phyloP scores from a whole-genome alignment of 2,329 filamentous ascomycete species.

The Hysterium pulicare region DNA sequence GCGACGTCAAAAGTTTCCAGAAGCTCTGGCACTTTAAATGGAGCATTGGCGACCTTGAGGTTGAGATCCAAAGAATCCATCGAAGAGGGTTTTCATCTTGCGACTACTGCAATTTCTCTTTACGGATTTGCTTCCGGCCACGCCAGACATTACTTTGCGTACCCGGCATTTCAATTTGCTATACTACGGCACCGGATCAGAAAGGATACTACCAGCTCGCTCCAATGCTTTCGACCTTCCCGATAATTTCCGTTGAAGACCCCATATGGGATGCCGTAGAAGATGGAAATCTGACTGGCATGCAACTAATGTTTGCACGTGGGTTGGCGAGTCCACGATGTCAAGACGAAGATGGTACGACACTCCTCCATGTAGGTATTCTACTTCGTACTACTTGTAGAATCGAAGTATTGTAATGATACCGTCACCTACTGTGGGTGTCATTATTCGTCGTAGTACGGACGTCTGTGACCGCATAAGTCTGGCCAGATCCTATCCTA shows the following conservation, averaged over 20 bases:
- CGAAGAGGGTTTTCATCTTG: not conserved
- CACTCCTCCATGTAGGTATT: not conserved
- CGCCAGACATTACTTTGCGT: not conserved
- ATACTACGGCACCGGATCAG: no score
- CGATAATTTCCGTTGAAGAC: not conserved
- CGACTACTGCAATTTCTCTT: not conserved
- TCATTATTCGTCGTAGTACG: not conserved
- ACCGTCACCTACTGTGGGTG: no score
- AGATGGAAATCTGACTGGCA: not conserved
- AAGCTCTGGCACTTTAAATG: not conserved
- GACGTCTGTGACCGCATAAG: no score
- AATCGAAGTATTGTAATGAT: no score
- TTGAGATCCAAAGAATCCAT: not conserved
- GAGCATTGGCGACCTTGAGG: not conserved
- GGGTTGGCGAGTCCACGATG: constrained; percentile 1
- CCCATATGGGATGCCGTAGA: not conserved
- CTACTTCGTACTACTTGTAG: no score
- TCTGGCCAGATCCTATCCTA: no score
- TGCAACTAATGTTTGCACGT: not conserved
- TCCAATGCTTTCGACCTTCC: not conserved
- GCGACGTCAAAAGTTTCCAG: not conserved
- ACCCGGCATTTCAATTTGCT: constrained; percentile 1
- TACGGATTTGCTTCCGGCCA: constrained; percentile 3
- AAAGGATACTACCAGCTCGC: constrained; percentile 3
- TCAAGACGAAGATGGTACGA: not conserved